Evolutionary conservation across 306 rosid species (phyloP).

Genomic region (Rosa persica): DNA sequence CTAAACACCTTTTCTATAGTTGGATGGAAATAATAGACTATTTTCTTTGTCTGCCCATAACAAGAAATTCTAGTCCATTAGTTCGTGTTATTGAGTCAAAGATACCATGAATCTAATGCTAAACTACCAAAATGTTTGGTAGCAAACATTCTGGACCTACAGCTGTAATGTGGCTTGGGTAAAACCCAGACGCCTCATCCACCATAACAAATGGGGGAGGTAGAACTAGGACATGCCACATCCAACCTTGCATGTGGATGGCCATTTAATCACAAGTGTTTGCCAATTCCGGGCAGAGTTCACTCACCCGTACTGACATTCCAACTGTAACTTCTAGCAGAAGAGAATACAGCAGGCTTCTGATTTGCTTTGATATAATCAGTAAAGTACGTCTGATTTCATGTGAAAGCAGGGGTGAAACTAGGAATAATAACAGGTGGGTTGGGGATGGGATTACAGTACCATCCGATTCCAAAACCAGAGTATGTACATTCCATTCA

Average conservation of each 20-base stretch:
- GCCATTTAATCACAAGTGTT: not conserved
- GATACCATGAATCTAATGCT: not conserved
- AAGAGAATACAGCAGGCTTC: not conserved
- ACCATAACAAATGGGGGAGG: not conserved
- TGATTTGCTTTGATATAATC: not conserved
- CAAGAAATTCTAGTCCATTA: not conserved
- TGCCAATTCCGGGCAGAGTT: not conserved
- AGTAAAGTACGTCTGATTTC: not conserved
- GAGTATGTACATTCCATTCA: not conserved
- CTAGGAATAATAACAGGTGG: not conserved
- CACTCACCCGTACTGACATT: not conserved
- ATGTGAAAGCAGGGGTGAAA: not conserved
- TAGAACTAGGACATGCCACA: not conserved
- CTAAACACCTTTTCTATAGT: not conserved
- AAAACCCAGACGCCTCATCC: not conserved
- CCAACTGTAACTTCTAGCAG: not conserved
- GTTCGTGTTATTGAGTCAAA: not conserved
- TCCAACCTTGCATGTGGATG: not conserved
- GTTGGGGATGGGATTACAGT: not conserved
- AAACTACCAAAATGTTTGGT: no score
- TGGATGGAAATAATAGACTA: not conserved
- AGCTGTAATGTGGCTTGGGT: not conserved
- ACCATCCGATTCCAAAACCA: not conserved
- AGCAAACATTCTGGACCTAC: not conserved
- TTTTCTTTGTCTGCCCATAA: not conserved